Base-by-base conservation (phyloP, 1,284 basidiomycete species). In the Ceratobasidium sp. region DNA sequence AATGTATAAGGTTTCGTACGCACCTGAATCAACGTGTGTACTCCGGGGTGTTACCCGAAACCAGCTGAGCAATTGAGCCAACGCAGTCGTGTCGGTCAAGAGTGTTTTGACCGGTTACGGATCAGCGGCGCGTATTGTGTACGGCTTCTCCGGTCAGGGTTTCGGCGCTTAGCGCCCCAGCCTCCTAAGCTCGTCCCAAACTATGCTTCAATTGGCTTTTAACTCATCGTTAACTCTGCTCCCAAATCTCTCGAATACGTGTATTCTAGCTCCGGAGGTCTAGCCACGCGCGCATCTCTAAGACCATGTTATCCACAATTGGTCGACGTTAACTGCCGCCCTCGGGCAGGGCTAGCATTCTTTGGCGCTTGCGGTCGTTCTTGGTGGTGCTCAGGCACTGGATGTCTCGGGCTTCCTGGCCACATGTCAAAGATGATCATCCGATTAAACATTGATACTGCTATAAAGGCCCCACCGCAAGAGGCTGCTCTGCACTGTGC, bases 71-170 rank as follows among this genome's bases (percentile, higher is more conserved):
- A n/a, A n/a, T n/a, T n/a, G n/a, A n/a, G n/a, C n/a, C n/a, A n/a
- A n/a, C n/a, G n/a, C n/a, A n/a, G n/a, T n/a, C n/a, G n/a, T n/a
- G n/a, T n/a, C n/a, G n/a, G n/a, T n/a, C n/a, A n/a, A n/a, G n/a
- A n/a, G n/a, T n/a, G n/a, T n/a, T n/a, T n/a, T n/a, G n/a, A n/a
- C n/a, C n/a, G n/a, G n/a, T n/a, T n/a, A n/a, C n/a, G n/a, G n/a
- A n/a, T n/a, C n/a, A n/a, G 44, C 59, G 46, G 71, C 61, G 71
- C 56, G 48, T 48, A 48, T 65, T 54, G 71, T 74, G 46, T 50
- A 12, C 23, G n/a, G 4, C 67, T 56, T 38, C 70, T 62, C 59
- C 70, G 71, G 46, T 26, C 46, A 70, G 68, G 68, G 68, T 70
- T 20, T 44, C 62, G n/a, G 50, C 48, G 67, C 67, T 69, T 69